Evolutionary conservation across 2,329 filamentous ascomycete species (phyloP), one percentile per base, ranked within the genome.

Genomic region (Phaeosphaeria sp.): DNA sequence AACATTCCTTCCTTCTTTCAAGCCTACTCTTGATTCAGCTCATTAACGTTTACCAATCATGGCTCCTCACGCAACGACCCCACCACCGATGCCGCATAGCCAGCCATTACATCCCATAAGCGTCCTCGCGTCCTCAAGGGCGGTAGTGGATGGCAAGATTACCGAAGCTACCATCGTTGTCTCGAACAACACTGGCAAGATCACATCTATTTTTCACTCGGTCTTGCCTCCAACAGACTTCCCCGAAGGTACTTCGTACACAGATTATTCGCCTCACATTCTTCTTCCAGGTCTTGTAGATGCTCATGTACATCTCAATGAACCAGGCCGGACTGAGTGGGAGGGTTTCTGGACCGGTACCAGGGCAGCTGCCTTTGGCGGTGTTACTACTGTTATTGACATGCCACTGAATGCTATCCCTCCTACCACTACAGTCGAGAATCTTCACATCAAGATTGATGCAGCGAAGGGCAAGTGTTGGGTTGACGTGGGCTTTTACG

Each of bases 401-500:
- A 99, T 99, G 95, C 95, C 95, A 33, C 79, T 98, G 61, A 99
- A 99, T 79, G 93, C 94, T 49, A 96, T 99, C 42, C 95, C 95
- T 36, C 95, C 95, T 0, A 99, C 95, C 0, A 98, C 94, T 10
- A 98, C 94, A 0, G 84, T 98, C 2, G 82, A 83, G 18, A 92
- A 90, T 6, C 85, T 99, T 66, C 83, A 90, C 60, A 90, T 92
- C 81, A 99, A 99, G 83, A 83, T 97, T 47, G 85, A 86, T 25
- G 95, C 95, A 22, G 92, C 92, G 42, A 79, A 86, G 60, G 92
- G 91, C 33, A 90, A 98, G 79, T 97, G 94, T 79, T 99, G 94
- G 94, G 92, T 98, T 23, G 95, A 98, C 70, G 93, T 98, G n/a
- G 95, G 93, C 27, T 98, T 99, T 78, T 98, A 98, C 74, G 95